phyloP scores from a whole-genome alignment of 805 yeast genomes.

The Candida boleticola region DNA sequence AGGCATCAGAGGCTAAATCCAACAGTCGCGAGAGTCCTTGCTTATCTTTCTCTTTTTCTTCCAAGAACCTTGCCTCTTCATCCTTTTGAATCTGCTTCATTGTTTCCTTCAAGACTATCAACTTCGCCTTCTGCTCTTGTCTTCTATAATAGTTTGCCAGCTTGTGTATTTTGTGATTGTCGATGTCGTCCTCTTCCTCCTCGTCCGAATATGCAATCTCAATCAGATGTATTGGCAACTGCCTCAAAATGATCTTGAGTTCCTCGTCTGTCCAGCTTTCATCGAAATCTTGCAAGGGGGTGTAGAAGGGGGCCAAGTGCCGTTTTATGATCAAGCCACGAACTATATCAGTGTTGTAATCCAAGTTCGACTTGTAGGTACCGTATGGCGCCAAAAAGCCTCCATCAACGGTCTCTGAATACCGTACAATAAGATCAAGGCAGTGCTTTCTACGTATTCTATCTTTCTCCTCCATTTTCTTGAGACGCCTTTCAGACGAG shows the following conservation, averaged over 20 bases:
- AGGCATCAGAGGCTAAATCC: conserved; percentile 38
- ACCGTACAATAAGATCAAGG: conserved; percentile 55
- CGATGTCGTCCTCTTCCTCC: conserved; percentile 55
- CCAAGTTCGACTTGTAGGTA: conserved; percentile 73
- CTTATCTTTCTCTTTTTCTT: conserved; percentile 16
- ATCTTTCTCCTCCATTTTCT: conserved; percentile 54
- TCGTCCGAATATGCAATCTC: conserved; percentile 49
- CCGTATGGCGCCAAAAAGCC: conserved; percentile 93
- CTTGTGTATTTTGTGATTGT: conserved; percentile 56
- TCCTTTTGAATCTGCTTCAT: conserved; percentile 29
- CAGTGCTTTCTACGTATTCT: conserved; percentile 52
- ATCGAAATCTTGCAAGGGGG: conserved; percentile 82
- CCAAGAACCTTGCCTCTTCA: conserved; percentile 34
- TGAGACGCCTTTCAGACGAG: conserved; percentile 4
- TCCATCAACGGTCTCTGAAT: conserved; percentile 82
- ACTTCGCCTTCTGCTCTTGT: conserved; percentile 46
- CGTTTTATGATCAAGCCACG: conserved; percentile 66
- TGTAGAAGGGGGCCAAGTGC: conserved; percentile 82
- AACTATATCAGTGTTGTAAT: conserved; percentile 74
- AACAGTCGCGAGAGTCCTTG: conserved; percentile 12
- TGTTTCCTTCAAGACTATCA: conserved; percentile 36
- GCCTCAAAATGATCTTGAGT: conserved; percentile 47
- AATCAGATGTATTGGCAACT: conserved; percentile 56
- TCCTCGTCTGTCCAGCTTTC: conserved; percentile 70
- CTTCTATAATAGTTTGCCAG: conserved; percentile 46